Percentiles rank a stretch among this genome's conserved stretches.
Conservation (phyloP, 768 basidiomycete species). For the Hydnomerulius pinastri region DNA sequence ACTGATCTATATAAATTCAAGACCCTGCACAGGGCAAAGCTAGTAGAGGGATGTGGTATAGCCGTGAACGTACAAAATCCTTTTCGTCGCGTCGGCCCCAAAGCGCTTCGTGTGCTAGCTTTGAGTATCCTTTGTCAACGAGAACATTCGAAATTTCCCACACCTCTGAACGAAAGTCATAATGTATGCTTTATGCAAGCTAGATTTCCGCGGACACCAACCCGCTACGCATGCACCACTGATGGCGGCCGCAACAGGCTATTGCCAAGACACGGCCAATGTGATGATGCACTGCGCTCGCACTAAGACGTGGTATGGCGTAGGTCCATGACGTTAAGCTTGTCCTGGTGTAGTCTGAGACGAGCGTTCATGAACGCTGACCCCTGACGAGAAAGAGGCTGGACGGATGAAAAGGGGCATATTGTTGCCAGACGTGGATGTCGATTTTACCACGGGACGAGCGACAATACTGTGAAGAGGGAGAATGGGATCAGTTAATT, state of each 20-base stretch:
- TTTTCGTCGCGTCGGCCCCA: no score
- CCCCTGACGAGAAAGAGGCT: constrained; percentile 15
- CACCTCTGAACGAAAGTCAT: background rate
- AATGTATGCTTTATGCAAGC: background rate
- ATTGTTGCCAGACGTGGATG: constrained; percentile 55
- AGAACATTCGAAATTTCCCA: background rate
- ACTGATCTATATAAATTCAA: background rate
- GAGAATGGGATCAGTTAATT: constrained; percentile 18
- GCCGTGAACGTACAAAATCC: no score
- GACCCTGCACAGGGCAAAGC: background rate
- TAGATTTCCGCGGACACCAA: background rate
- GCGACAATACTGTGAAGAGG: constrained; percentile 46
- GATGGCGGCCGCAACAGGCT: background rate
- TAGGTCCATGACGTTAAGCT: constrained; percentile 18
- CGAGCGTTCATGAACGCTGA: constrained; percentile 3
- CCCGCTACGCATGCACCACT: no score
- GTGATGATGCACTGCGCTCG: constrained; percentile 18
- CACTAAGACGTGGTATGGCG: constrained; percentile 10
- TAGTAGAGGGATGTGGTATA: no score
- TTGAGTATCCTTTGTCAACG: background rate
- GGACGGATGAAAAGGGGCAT: constrained; percentile 57
- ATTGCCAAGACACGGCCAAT: constrained; percentile 12
- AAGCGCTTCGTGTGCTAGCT: background rate
- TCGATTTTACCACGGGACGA: constrained; percentile 58
- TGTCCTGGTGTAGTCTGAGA: constrained; percentile 7